phyloP scores from a whole-genome alignment of 2,329 filamentous ascomycete species.

The Talaromyces sp. region DNA sequence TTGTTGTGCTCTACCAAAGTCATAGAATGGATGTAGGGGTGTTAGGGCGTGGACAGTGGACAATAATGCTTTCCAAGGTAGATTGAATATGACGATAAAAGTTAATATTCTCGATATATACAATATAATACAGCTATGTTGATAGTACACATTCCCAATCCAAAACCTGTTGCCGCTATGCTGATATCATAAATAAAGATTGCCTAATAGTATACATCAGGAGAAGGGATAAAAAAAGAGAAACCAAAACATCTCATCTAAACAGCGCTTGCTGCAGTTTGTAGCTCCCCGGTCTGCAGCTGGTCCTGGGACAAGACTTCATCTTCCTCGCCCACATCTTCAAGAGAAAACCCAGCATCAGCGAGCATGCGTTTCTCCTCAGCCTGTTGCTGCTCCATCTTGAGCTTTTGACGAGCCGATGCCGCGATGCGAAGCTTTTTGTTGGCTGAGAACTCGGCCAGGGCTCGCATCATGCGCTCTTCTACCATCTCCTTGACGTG shows the following conservation, averaged over 20 bases:
- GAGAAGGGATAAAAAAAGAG: background rate
- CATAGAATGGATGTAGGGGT: too few relatives aligned
- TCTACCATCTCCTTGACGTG: conserved; percentile 76
- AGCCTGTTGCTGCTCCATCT: conserved; percentile 29
- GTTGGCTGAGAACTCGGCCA: conserved; percentile 52
- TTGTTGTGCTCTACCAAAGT: too few relatives aligned
- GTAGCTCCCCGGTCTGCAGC: background rate
- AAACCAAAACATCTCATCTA: background rate
- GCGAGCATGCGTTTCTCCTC: conserved; percentile 22
- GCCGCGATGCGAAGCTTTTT: conserved; percentile 35
- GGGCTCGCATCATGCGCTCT: conserved; percentile 61
- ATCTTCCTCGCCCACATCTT: background rate
- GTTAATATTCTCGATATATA: background rate
- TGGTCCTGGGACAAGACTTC: background rate
- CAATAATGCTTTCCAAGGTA: background rate
- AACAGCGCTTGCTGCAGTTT: background rate
- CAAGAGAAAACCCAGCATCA: conserved; percentile 11
- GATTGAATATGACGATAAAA: background rate
- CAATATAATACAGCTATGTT: background rate
- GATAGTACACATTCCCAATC: background rate
- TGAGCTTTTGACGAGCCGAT: conserved; percentile 32
- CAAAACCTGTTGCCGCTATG: background rate
- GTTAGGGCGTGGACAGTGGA: too few relatives aligned
- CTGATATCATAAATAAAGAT: background rate
- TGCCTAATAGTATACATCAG: background rate